Conservation (phyloP, 2,329 filamentous ascomycete species). For the Aphanocladium album region DNA sequence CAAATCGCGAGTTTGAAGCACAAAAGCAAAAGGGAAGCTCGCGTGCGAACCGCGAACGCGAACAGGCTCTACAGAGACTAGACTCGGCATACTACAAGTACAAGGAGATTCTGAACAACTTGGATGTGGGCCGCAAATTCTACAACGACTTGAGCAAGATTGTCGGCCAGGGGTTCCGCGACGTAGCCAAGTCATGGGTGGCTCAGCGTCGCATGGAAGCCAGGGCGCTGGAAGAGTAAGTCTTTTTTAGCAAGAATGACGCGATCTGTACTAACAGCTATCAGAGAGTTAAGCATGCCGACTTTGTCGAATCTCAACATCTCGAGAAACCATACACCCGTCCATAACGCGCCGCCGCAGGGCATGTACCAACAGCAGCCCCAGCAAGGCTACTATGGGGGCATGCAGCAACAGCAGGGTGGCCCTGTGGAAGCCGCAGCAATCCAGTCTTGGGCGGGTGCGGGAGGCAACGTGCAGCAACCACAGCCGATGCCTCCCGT, state of each 20-base stretch:
- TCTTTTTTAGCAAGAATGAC: not conserved
- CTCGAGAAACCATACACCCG: constrained; percentile 25
- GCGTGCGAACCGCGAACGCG: constrained; percentile 62
- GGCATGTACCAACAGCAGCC: constrained; percentile 16
- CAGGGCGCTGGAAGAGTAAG: constrained; percentile 69
- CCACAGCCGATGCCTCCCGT: constrained; percentile 42
- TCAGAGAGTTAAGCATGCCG: constrained; percentile 49
- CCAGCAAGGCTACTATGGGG: constrained; percentile 16
- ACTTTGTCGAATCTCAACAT: constrained; percentile 41
- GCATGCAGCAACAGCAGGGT: constrained; percentile 11
- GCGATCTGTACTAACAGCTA: constrained; percentile 5
- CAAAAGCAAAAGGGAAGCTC: constrained; percentile 63
- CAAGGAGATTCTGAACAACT: constrained; percentile 88
- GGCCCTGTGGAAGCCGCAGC: constrained; percentile 30
- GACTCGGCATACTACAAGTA: constrained; percentile 94
- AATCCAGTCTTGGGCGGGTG: constrained; percentile 53
- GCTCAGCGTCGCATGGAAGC: constrained; percentile 78
- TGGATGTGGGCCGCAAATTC: constrained; percentile 89
- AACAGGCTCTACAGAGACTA: constrained; percentile 78
- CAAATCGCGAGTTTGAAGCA: constrained; percentile 72
- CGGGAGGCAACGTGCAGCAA: constrained; percentile 52
- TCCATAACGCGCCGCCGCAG: constrained; percentile 9
- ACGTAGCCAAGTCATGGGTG: constrained; percentile 71
- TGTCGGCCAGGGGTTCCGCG: constrained; percentile 71
- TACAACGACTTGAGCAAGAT: constrained; percentile 94